These are phyloP conservation scores for Byssochlamys sp. DNA, from an alignment of 2,329 filamentous ascomycete species.

Conservation along the genomic window DNA sequence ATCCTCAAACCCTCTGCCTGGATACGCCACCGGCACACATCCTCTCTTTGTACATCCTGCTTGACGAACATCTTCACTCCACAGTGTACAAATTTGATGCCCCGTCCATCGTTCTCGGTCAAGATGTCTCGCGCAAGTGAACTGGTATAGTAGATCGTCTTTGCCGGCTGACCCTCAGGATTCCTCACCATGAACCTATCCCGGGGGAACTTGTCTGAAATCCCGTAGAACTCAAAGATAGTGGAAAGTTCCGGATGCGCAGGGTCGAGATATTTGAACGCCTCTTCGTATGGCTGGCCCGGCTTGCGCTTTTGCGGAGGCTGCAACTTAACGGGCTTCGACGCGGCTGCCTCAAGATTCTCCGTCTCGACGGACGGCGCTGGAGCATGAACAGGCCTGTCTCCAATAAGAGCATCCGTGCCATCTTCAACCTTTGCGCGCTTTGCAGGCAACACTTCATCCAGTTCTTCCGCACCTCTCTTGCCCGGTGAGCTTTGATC, in stretches of 20 bases:
- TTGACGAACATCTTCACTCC: slow-evolving; percentile 99
- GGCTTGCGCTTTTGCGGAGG: slow-evolving; percentile 28
- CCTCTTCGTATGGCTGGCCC: slow-evolving; percentile 62
- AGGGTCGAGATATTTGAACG: slow-evolving; percentile 78
- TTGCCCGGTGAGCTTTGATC: slow-evolving; percentile 18
- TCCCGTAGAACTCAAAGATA: slow-evolving; percentile 75
- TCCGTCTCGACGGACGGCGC: slow-evolving; percentile 16
- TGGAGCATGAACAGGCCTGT: slow-evolving; percentile 27
- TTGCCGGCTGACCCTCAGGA: slow-evolving; percentile 72
- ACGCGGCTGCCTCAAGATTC: slow-evolving; percentile 13
- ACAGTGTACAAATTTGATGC: slow-evolving; percentile 90
- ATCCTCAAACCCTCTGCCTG: slow-evolving; percentile 90
- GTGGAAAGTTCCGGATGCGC: slow-evolving; percentile 62
- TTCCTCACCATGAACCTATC: slow-evolving; percentile 96
- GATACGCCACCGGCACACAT: slow-evolving; percentile 87
- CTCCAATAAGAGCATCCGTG: slow-evolving; percentile 28
- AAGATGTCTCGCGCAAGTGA: slow-evolving; percentile 76
- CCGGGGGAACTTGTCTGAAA: slow-evolving; percentile 73
- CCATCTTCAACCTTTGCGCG: slow-evolving; percentile 35
- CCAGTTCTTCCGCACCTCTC: slow-evolving; percentile 24
- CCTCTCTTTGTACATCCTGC: slow-evolving; percentile 77
- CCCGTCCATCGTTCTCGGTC: slow-evolving; percentile 74
- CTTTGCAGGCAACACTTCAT: slow-evolving; percentile 33
- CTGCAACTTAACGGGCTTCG: slow-evolving; percentile 11
- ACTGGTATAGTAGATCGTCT: slow-evolving; percentile 94